These are phyloP conservation scores for Chaetomiaceae sp. DNA, from an alignment of 2,329 filamentous ascomycete genomes.

Conservation along the genomic window DNA sequence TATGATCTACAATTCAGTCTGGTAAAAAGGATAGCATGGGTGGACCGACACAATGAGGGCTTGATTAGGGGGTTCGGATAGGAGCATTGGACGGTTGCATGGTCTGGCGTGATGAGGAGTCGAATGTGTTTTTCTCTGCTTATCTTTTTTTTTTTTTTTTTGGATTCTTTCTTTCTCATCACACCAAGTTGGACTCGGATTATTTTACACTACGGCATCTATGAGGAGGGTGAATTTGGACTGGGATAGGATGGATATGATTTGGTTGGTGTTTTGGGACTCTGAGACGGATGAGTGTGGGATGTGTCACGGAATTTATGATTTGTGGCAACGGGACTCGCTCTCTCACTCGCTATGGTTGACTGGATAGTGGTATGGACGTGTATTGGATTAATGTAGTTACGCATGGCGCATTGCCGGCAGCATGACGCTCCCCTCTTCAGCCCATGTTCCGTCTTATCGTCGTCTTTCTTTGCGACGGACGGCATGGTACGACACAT, in stretches of 20 bases:
- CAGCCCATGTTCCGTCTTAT: not conserved
- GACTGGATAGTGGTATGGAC: not conserved
- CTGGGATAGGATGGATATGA: too few relatives aligned
- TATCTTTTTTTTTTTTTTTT: not conserved
- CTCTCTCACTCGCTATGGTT: too few relatives aligned
- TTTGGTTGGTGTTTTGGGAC: too few relatives aligned
- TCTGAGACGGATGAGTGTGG: too few relatives aligned
- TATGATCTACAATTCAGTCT: not conserved
- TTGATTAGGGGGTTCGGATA: not conserved
- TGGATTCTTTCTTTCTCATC: not conserved
- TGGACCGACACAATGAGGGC: not conserved
- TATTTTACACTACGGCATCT: too few relatives aligned
- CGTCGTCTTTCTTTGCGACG: not conserved
- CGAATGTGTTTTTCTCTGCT: not conserved
- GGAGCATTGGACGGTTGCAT: slow-evolving; percentile 11
- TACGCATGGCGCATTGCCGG: slow-evolving; percentile 1
- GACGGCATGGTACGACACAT: slow-evolving; percentile 1
- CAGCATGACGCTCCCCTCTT: not conserved
- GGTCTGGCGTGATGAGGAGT: slow-evolving; percentile 3
- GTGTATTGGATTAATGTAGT: slow-evolving; percentile 12
- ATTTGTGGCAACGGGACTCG: too few relatives aligned
- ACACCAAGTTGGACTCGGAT: not conserved
- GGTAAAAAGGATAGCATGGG: not conserved
- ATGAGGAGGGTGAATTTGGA: too few relatives aligned
- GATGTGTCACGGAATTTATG: too few relatives aligned